A percentile compares a stretch with the other conserved stretches of the same genome.
These are phyloP conservation scores for Monilinia fructigena DNA, from an alignment of 2,329 filamentous ascomycete species.

Conservation along the genomic window DNA sequence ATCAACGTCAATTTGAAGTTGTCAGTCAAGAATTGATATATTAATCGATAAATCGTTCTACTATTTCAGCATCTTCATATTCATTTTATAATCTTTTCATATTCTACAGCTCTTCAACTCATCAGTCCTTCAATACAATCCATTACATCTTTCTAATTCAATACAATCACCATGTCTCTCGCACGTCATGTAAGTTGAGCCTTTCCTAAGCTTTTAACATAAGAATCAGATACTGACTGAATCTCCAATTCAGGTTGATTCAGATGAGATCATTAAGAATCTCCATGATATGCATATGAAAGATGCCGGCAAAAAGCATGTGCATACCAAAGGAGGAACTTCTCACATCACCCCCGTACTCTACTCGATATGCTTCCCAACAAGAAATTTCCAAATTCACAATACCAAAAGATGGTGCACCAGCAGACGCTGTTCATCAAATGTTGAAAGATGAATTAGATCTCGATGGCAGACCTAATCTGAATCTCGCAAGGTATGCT, in stretches of 20 bases:
- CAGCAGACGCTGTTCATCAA: constrained; percentile 63
- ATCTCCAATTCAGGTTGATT: constrained; percentile 47
- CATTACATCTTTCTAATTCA: background rate
- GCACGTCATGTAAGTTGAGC: constrained; percentile 47
- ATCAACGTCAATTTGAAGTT: background rate
- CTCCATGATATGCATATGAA: constrained; percentile 49
- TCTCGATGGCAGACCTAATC: constrained; percentile 63
- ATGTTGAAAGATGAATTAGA: constrained; percentile 63
- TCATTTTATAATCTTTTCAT: background rate
- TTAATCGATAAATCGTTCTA: background rate
- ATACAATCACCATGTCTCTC: constrained; percentile 46
- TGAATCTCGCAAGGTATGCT: constrained; percentile 60
- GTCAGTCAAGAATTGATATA: background rate
- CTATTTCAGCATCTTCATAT: background rate
- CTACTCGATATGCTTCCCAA: constrained; percentile 54
- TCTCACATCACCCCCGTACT: constrained; percentile 56
- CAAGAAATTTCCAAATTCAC: constrained; percentile 59
- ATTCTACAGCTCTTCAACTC: background rate
- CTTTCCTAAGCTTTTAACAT: background rate
- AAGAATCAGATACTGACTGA: background rate
- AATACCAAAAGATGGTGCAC: constrained; percentile 56
- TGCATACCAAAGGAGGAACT: constrained; percentile 45
- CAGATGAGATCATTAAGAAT: constrained; percentile 54
- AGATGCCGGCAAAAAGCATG: constrained; percentile 39
- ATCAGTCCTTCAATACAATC: background rate